These are phyloP conservation scores for Triticum timopheevii DNA, from an alignment of 176 grass and related monocot genomes.

Conservation along the genomic window DNA sequence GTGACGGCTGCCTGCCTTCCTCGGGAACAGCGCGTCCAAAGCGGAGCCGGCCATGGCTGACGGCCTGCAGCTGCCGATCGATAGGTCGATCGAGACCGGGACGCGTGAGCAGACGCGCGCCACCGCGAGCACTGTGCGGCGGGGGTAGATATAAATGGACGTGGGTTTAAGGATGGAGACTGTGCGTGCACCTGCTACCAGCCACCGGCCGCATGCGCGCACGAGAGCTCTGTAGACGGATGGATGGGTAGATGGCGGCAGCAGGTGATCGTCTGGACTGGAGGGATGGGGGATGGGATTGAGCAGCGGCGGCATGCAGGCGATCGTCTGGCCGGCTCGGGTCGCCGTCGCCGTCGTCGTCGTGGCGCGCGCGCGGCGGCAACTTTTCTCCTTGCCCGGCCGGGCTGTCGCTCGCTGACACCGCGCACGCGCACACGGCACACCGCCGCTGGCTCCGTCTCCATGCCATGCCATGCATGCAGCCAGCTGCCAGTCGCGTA, in stretches of 20 bases:
- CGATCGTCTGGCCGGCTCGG: neutral
- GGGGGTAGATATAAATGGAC: neutral
- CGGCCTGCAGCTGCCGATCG: neutral
- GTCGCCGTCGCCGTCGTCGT: neutral
- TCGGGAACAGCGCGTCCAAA: constrained; percentile 11
- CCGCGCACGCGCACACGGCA: neutral
- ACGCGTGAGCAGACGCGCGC: neutral
- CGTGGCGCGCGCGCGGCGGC: neutral
- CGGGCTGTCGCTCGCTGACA: constrained; percentile 30
- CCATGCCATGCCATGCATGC: neutral
- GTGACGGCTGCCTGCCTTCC: neutral
- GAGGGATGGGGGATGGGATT: neutral
- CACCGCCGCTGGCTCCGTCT: neutral
- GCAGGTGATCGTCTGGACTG: neutral
- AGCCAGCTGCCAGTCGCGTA: neutral
- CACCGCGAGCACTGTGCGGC: neutral
- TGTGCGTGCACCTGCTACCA: neutral
- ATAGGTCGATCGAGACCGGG: neutral
- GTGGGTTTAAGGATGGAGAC: constrained; percentile 36
- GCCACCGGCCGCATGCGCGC: neutral
- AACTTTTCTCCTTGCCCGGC: constrained; percentile 19
- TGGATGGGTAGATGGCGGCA: neutral
- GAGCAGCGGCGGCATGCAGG: too few species aligned
- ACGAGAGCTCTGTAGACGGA: constrained; percentile 18
- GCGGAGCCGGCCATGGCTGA: constrained; percentile 1